phyloP scores from a whole-genome alignment of 805 yeast genomes.

The Grigorovia yakushimaensis region DNA sequence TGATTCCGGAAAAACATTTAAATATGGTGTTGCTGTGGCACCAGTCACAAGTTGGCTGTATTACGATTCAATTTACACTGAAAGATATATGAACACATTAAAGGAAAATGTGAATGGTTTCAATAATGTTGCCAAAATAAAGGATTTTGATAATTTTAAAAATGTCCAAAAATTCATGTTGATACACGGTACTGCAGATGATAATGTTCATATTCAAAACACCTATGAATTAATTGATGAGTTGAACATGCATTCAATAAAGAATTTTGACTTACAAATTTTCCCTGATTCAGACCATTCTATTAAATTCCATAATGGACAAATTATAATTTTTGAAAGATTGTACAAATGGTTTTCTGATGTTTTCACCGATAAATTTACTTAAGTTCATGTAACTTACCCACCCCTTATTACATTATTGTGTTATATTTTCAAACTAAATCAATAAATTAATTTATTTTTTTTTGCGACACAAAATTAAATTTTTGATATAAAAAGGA shows the following conservation, averaged over 20 bases:
- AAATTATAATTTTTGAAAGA: slow-evolving; percentile 60
- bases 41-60: slow-evolving; percentile 75
- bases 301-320: slow-evolving; percentile 72
- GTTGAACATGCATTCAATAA: slow-evolving; percentile 42
- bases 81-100: slow-evolving; percentile 60
- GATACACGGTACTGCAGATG: slow-evolving; percentile 82
- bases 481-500: not conserved
- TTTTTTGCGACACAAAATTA: not conserved
- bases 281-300: slow-evolving; percentile 93
- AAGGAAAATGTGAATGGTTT: slow-evolving; percentile 41
- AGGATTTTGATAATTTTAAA: slow-evolving; percentile 35
- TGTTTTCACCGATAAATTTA: slow-evolving; percentile 40
- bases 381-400: not conserved
- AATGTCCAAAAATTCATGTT: slow-evolving; percentile 47
- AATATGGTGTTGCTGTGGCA: slow-evolving; percentile 73
- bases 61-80: slow-evolving; percentile 73
- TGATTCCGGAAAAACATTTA: slow-evolving; percentile 53
- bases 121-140: slow-evolving; percentile 34
- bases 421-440: not conserved
- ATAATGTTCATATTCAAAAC: slow-evolving; percentile 73
- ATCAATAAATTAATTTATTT: not conserved
- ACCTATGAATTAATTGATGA: slow-evolving; percentile 52
- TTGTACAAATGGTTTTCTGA: slow-evolving; percentile 56
- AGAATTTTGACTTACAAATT: slow-evolving; percentile 74
- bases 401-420: not conserved